Percentiles rank a stretch among this genome's conserved stretches.
phyloP scores from a whole-genome alignment of 1,284 basidiomycete species.

The Ceratobasidium theobromae region DNA sequence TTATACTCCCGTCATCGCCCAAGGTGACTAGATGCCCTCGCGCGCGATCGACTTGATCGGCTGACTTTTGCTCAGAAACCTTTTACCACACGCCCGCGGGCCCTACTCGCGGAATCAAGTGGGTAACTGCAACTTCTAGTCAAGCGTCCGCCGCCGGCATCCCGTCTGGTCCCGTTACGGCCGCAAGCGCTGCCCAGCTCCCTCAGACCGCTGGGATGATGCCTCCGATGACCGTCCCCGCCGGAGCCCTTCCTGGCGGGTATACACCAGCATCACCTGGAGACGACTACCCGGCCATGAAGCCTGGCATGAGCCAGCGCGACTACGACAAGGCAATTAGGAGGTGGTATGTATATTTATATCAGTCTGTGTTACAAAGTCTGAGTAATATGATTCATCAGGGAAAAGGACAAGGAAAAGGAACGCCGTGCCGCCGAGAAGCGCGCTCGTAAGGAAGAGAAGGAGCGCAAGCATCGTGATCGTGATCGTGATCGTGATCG shows the following conservation, averaged over 20 bases:
- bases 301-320: conserved; percentile 12
- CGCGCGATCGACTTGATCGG: conserved; percentile 11
- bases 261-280: conserved; percentile 16
- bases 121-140: conserved; percentile 26
- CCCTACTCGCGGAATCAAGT: conserved; percentile 27
- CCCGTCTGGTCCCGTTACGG: conserved; percentile 18
- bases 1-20: conserved; percentile 29
- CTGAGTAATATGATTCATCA: not conserved
- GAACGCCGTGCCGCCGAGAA: conserved; percentile 27
- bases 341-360: conserved; percentile 16
- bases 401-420: too few species aligned
- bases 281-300: conserved; percentile 27
- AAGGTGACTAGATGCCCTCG: not conserved
- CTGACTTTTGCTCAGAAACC: conserved; percentile 12
- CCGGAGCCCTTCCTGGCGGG: not conserved
- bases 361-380: not conserved
- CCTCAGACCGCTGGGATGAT: conserved; percentile 20
- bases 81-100: conserved; percentile 26
- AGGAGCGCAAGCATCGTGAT: conserved; percentile 10
- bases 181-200: conserved; percentile 17
- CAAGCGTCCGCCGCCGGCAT: conserved; percentile 27
- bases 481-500: not conserved
- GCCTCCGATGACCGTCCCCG: conserved; percentile 6
- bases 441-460: conserved; percentile 27
- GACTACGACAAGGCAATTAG: conserved; percentile 12